Conservation (phyloP, 257 asterid genomes). For the Solanum boliviense region DNA sequence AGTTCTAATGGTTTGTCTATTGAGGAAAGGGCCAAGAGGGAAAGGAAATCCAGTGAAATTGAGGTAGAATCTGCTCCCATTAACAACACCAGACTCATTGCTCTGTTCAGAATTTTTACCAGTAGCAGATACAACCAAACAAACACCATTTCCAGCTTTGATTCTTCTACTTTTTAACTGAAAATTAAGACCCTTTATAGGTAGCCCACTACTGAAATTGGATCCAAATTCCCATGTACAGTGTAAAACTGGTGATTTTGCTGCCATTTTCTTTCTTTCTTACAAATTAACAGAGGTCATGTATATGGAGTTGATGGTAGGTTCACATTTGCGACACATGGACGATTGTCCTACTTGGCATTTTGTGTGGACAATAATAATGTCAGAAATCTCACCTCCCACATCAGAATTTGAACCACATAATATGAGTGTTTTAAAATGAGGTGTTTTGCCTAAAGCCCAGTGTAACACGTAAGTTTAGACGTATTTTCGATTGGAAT, state of each 20-base stretch:
- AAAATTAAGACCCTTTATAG: slow-evolving; percentile 27
- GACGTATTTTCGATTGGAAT: not conserved
- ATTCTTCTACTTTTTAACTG: slow-evolving; percentile 38
- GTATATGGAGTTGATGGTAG: slow-evolving; percentile 3
- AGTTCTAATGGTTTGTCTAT: slow-evolving; percentile 65
- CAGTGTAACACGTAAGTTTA: not conserved
- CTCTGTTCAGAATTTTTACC: slow-evolving; percentile 12
- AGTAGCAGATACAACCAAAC: slow-evolving; percentile 30
- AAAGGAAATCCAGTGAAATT: slow-evolving; percentile 91
- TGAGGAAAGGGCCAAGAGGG: slow-evolving; percentile 96
- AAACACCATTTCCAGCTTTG: slow-evolving; percentile 14
- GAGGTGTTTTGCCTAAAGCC: not conserved
- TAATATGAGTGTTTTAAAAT: not conserved
- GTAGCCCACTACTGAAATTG: slow-evolving; percentile 27
- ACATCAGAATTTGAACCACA: not conserved
- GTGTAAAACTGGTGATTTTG: slow-evolving; percentile 23
- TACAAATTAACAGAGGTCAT: not conserved
- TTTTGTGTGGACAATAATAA: slow-evolving; percentile 17
- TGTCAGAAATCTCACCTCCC: not conserved
- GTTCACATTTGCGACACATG: slow-evolving; percentile 35
- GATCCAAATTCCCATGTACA: slow-evolving; percentile 27
- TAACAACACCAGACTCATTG: slow-evolving; percentile 16
- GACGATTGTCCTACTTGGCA: slow-evolving; percentile 14
- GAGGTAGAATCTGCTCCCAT: slow-evolving; percentile 66
- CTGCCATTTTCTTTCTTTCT: slow-evolving; percentile 18